Evolutionary conservation across 148 eudicot genomes (phyloP).

Genomic region (Pharnaceum exiguum): DNA sequence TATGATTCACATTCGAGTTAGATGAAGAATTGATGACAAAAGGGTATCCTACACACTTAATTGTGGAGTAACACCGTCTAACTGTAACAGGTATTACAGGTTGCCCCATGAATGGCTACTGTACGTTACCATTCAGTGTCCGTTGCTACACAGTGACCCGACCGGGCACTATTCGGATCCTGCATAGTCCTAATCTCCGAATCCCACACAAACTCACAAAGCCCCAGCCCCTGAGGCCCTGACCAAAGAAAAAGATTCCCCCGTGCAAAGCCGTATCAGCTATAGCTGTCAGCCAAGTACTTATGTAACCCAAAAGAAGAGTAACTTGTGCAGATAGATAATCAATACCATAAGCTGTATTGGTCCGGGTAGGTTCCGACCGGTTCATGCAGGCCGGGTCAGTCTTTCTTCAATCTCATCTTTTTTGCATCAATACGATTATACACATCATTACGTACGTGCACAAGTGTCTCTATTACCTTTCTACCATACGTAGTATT

Average conservation of each 20-base stretch:
- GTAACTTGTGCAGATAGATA: slow-evolving; percentile 27
- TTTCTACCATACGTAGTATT: slow-evolving; percentile 1
- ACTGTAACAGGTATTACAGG: neutral
- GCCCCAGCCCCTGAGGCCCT: no score
- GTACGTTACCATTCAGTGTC: neutral
- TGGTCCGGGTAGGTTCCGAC: slow-evolving; percentile 55
- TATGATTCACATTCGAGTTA: no score
- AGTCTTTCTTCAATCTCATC: neutral
- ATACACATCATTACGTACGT: neutral
- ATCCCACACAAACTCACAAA: slow-evolving; percentile 1
- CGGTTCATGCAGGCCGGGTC: slow-evolving; percentile 54
- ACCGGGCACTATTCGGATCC: neutral
- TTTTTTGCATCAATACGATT: neutral
- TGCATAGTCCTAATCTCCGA: neutral
- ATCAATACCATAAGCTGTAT: slow-evolving; percentile 31
- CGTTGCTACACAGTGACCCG: slow-evolving; percentile 3
- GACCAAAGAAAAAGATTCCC: slow-evolving; percentile 19
- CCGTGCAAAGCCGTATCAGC: slow-evolving; percentile 25
- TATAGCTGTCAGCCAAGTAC: slow-evolving; percentile 37
- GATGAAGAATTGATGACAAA: no score
- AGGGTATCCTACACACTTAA: no score
- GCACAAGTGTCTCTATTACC: slow-evolving; percentile 4
- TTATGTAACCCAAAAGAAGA: slow-evolving; percentile 31
- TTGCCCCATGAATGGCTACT: neutral
- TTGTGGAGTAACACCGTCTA: neutral